Evolutionary conservation across 345 rosid genomes (phyloP).

Genomic region (Syzygium grande): DNA sequence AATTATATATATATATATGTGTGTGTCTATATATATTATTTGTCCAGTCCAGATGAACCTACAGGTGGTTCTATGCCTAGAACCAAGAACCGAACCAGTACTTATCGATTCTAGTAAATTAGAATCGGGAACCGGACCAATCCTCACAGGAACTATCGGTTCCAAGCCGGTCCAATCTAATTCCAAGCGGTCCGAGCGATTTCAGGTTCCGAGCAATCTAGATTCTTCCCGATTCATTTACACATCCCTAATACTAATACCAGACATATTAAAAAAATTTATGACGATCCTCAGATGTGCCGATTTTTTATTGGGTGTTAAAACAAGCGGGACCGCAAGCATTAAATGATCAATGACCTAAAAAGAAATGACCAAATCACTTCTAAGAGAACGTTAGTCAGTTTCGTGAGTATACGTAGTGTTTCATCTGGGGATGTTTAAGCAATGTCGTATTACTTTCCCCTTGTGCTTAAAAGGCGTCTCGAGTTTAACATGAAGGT

Average conservation of each 20-base stretch:
- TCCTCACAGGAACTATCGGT: too few species aligned
- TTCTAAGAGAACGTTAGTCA: background rate
- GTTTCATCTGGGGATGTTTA: background rate
- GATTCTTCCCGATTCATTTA: too few species aligned
- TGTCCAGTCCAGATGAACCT: too few species aligned
- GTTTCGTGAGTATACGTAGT: background rate
- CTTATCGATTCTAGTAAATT: too few species aligned
- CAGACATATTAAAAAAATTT: background rate
- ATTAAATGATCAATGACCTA: background rate
- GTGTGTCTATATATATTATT: too few species aligned
- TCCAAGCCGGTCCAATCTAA: too few species aligned
- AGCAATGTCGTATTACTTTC: background rate
- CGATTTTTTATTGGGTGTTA: background rate
- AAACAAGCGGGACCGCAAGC: background rate
- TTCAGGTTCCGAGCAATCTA: rapidly evolving
- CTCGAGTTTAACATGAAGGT: background rate
- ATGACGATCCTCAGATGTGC: background rate
- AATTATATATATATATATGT: too few species aligned
- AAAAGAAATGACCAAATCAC: background rate
- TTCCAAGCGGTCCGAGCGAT: too few species aligned
- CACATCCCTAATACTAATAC: too few species aligned
- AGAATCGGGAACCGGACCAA: too few species aligned
- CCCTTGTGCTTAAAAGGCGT: background rate
- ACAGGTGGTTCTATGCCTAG: too few species aligned
- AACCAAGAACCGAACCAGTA: too few species aligned